Base-by-base conservation (phyloP, 2,329 filamentous ascomycete genomes). In the Dissoconium aciculare region DNA sequence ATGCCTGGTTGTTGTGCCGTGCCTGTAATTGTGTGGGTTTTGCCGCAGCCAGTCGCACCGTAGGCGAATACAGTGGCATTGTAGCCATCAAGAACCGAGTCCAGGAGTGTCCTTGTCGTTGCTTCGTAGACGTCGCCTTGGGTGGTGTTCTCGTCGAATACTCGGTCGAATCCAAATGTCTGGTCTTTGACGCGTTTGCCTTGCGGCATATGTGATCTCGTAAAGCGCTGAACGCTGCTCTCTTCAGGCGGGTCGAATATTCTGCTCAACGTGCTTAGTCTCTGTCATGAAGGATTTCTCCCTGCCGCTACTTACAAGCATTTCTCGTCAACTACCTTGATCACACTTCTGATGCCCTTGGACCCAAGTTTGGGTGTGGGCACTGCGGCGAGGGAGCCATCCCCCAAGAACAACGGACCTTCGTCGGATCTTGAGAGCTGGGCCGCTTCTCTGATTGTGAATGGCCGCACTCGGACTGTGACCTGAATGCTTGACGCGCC, bases 21-120 rank as follows among this genome's bases (percentile, higher is more conserved):
- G 43, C 89, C 89, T 46, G 61, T 65, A 49, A 98, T 98, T 6
- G 89, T 98, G 56, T 98, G 89, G 14, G 89, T 98, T 62, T 98
- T 98, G 56, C 89, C 89, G 56, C 89, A 98, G 23, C 89, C 89
- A 1, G 89, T 98, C 23, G 89, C 89, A 44, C 89, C 89, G 56
- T 98, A 98, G 29, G 89, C 89, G 54, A 98, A 98, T 4, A 98
- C 89, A 0, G 89, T 98, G 28, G 89, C 89, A 63, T 98, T 98
- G 66, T 94, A 98, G 42, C 89, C 89, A 44, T 98, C 85, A 35
- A 98, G 66, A 11, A 98, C 85, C 52, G 78, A 94, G 54, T 95
- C 87, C 38, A 98, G 70, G n/a, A 98, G 69, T 33, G 64, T 72
- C 55, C 78, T 80, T 2, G 87, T 93, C 1, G 89, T 95, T 10